phyloP scores from a whole-genome alignment of 805 yeast species.

The Yarrowia hollandica region DNA sequence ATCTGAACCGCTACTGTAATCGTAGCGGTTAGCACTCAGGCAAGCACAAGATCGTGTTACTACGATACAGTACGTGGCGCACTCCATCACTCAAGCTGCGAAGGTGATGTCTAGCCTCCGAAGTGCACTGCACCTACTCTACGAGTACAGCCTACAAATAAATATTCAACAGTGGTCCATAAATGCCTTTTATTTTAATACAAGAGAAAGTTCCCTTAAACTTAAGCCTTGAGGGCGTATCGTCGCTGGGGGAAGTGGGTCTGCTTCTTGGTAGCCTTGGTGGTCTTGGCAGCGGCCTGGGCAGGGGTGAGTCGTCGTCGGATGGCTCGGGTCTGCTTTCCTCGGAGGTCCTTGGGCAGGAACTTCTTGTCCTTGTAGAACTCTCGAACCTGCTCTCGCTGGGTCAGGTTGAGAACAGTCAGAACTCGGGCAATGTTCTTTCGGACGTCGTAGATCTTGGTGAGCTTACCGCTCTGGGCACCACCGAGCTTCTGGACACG shows the following conservation, averaged over 20 bases:
- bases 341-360: slow-evolving; percentile 98
- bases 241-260: slow-evolving; percentile 98
- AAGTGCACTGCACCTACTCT: no score
- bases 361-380: slow-evolving; percentile 83
- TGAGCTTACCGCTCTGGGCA: slow-evolving; percentile 68
- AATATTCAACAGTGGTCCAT: slow-evolving; percentile 7
- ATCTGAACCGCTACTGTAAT: no score
- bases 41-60: no score
- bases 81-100: no score
- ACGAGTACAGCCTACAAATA: no score
- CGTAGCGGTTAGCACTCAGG: no score
- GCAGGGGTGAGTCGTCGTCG: slow-evolving; percentile 91
- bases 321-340: slow-evolving; percentile 99
- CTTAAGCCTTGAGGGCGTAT: slow-evolving; percentile 96
- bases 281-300: slow-evolving; percentile 81
- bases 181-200: slow-evolving; percentile 29
- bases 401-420: slow-evolving; percentile 94
- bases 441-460: slow-evolving; percentile 96
- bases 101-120: no score
- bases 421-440: slow-evolving; percentile 98
- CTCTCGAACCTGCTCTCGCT: slow-evolving; percentile 92
- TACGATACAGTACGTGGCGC: no score
- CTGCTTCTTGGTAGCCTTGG: slow-evolving; percentile 86
- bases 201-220: slow-evolving; percentile 19
- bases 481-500: slow-evolving; percentile 93